Evolutionary conservation across 495 filamentous ascomycete genomes (phyloP).

Genomic region (Pseudevernia furfuracea): DNA sequence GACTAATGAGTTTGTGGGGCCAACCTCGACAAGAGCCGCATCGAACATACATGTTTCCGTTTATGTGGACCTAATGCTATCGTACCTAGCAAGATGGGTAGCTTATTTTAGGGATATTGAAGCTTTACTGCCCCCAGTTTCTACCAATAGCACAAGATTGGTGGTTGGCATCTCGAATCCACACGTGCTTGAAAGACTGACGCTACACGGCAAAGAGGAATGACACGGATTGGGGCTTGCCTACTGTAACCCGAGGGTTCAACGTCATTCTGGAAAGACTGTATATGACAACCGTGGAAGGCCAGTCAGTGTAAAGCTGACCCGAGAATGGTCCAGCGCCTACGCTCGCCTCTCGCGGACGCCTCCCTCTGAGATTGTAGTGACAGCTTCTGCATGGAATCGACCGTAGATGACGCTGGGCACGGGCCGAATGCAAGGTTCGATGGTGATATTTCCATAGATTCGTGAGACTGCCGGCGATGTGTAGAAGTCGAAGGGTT

Average conservation of each 20-base stretch:
- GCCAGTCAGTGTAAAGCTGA: not conserved
- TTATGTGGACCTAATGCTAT: not conserved
- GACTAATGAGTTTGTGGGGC: not conserved
- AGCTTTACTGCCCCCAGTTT: not conserved
- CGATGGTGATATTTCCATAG: not conserved
- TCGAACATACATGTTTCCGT: not conserved
- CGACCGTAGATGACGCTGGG: not conserved
- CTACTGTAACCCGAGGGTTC: not conserved
- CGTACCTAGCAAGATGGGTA: not conserved
- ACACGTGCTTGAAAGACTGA: not conserved
- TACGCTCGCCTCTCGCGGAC: not conserved
- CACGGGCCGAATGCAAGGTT: not conserved
- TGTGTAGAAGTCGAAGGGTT: not conserved
- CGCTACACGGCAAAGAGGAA: not conserved
- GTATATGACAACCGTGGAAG: not conserved
- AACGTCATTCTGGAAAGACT: not conserved
- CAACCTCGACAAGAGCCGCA: slow-evolving; percentile 10
- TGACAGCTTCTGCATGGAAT: not conserved
- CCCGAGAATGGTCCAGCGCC: not conserved
- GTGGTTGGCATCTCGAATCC: not conserved
- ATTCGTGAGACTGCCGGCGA: not conserved
- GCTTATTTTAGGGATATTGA: not conserved
- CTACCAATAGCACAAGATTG: not conserved
- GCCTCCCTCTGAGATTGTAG: not conserved
- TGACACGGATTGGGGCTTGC: not conserved